Percentiles rank a stretch among this genome's conserved stretches.
phyloP scores from a whole-genome alignment of 2,329 filamentous ascomycete genomes.

The Aspergillaceae sp. region DNA sequence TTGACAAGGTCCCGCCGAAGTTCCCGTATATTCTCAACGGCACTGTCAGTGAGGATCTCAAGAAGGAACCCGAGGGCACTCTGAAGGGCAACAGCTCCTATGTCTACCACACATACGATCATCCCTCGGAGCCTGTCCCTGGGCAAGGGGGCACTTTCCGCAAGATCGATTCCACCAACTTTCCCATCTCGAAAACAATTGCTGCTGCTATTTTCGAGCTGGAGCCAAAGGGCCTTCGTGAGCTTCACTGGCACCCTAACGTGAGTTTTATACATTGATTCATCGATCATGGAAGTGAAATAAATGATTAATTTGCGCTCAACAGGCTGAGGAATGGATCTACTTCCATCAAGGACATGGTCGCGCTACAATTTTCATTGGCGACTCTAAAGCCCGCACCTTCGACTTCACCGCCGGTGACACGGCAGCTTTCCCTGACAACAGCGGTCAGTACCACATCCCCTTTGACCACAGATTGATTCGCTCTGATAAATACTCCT shows the following conservation, averaged over 20 bases:
- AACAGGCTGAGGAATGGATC: conserved; percentile 59
- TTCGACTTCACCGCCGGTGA: conserved; percentile 62
- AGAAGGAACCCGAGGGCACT: conserved; percentile 41
- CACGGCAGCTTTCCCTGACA: conserved; percentile 60
- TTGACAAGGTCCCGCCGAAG: conserved; percentile 48
- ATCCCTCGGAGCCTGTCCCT: conserved; percentile 49
- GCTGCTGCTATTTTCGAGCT: conserved; percentile 57
- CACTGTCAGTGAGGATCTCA: conserved; percentile 37
- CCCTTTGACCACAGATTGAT: no score
- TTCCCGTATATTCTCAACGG: conserved; percentile 57
- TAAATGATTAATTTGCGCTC: not conserved
- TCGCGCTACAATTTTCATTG: conserved; percentile 58
- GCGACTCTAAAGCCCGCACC: conserved; percentile 52
- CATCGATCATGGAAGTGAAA: not conserved
- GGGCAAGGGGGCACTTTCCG: conserved; percentile 54
- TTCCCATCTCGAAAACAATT: conserved; percentile 57
- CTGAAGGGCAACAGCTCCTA: conserved; percentile 53
- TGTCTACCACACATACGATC: conserved; percentile 52
- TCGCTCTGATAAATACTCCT: no score
- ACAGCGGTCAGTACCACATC: conserved; percentile 32
- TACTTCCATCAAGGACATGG: conserved; percentile 59
- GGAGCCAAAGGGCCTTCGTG: conserved; percentile 54
- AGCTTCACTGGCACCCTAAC: conserved; percentile 64
- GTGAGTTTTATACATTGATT: conserved; percentile 31
- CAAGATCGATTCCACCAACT: conserved; percentile 60